Base-by-base conservation (phyloP, 176 grass and related monocot genomes). In the Aegilops bicornis region DNA sequence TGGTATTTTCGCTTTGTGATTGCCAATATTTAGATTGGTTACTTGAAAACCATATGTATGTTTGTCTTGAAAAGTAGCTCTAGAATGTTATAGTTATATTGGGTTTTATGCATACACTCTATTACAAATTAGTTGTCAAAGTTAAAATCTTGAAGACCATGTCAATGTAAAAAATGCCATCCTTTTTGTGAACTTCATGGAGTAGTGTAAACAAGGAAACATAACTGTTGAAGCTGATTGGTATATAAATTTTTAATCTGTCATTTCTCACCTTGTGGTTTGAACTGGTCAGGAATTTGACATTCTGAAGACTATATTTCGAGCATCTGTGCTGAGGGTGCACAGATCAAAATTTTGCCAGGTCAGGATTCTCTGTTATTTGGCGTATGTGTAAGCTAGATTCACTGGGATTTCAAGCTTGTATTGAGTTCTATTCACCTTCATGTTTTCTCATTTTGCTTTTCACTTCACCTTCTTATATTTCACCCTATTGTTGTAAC, bases 331-430 rank as follows among this genome's bases (percentile, higher is more conserved):
- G 66, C 79, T 98, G 52, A 94, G 83, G 78, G 84, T 96, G 90
- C 90, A 98, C 79, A 96, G 94, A 82, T 92, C 93, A 72, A 98
- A 96, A 65, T 98, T 94, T 75, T 19, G 90, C 36, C 93, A 98
- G 96, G 96, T 98, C 14, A 83, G 20, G n/a, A 35, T 71, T 78
- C 15, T 35, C 76, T 20, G 62, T 70, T 85, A 29, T 79, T 69
- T 77, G 47, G 16, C 33, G 27, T 54, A 2, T 58, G 52, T 58
- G 36, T 79, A 64, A 74, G 79, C 27, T 69, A 31, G 52, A 50
- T 36, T 89, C 80, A 81, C 36, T 19, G 19, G 32, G 73, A 52
- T 63, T 83, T 61, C 4, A n/a, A 77, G 35, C 1, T 29, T 7
- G 31, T 52, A 47, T 76, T 22, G 16, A 22, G 27, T 66, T 65